A percentile compares a stretch with the other conserved stretches of the same genome.
phyloP scores from a whole-genome alignment of 345 rosid species.

The Erucastrum elatum region DNA sequence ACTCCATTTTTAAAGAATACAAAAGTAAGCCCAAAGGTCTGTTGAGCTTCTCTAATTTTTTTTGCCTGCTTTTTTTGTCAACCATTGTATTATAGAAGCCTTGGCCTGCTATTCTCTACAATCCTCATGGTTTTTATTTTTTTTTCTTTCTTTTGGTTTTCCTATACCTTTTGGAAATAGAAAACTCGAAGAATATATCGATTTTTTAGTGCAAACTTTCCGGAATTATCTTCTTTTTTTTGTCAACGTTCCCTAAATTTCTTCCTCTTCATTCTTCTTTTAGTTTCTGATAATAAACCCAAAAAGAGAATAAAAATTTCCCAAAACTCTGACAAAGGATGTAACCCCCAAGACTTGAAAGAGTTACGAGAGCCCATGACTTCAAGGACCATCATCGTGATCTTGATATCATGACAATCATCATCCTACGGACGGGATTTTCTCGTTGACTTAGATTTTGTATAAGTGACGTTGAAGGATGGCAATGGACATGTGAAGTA shows the following conservation, averaged over 20 bases:
- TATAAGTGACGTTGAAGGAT: conserved; percentile 39
- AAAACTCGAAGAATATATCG: background rate
- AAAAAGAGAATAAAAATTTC: conserved; percentile 31
- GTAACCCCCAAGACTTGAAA: conserved; percentile 15
- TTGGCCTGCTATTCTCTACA: background rate
- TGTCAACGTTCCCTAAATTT: background rate
- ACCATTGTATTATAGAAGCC: no score
- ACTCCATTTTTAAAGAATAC: background rate
- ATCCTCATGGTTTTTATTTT: background rate
- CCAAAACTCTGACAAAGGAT: conserved; percentile 29
- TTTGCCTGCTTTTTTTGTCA: background rate
- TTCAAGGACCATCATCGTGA: conserved; percentile 32
- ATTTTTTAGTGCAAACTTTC: background rate
- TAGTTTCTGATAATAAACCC: conserved; percentile 12
- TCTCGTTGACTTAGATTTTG: conserved; percentile 37
- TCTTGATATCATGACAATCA: conserved; percentile 3
- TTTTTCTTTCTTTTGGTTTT: background rate
- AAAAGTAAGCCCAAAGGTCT: conserved; percentile 17
- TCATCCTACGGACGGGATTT: conserved; percentile 36
- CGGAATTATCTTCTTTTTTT: background rate
- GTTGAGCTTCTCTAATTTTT: background rate
- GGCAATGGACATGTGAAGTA: conserved; percentile 39
- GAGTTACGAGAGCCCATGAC: conserved; percentile 34
- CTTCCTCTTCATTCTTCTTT: background rate
- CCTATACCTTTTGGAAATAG: background rate